Evolutionary conservation across 2,329 filamentous ascomycete species (phyloP), one percentile per base, ranked within the genome.

Genomic region (Fusarium caatingaense): DNA sequence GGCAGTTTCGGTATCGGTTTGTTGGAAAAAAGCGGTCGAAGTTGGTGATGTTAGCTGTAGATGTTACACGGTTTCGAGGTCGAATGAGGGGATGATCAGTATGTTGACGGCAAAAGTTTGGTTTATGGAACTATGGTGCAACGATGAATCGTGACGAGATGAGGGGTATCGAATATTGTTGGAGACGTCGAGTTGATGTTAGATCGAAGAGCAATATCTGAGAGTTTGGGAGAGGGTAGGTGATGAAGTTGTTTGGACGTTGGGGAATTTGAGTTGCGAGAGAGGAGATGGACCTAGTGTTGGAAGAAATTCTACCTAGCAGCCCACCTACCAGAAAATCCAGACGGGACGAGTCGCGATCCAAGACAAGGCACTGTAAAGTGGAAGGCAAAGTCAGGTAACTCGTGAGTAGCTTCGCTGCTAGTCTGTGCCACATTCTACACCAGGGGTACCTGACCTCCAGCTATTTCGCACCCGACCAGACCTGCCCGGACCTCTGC

Each of bases 291-390:
- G 51, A 71, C 44, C 30, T 56, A 40, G 45, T 55, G 47, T 55
- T 55, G 63, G 67, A 59, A 70, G 49, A 70, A 70, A 65, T 71
- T 71, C 68, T 71, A 45, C 53, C 55, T 71, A 45, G 56, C 51
- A 70, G 55, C 59, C 68, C 68, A 71, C 59, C 58, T 68, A 50
- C 50, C 45, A 60, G 56, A 71, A 70, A 68, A 55, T 65, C 58
- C 41, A 41, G 48, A 41, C 42, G 23, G 23, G 32, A 51, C 21
- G 16, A 49, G 51, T 56, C 49, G 58, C 53, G 34, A 37, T 37
- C 34, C 34, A 37, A 37, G 34, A 37, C 34, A 37, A n/a, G 34
- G 49, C 48, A 46, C 48, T 40, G 21, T 23, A 41, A 41, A 41
- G 32, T 44, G 51, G 13, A 46, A 15, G 42, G 21, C 9, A 40